Percentiles rank a stretch among this genome's conserved stretches.
These are phyloP conservation scores for Serendipita indica DNA, from an alignment of 768 basidiomycete species.

Conservation along the genomic window DNA sequence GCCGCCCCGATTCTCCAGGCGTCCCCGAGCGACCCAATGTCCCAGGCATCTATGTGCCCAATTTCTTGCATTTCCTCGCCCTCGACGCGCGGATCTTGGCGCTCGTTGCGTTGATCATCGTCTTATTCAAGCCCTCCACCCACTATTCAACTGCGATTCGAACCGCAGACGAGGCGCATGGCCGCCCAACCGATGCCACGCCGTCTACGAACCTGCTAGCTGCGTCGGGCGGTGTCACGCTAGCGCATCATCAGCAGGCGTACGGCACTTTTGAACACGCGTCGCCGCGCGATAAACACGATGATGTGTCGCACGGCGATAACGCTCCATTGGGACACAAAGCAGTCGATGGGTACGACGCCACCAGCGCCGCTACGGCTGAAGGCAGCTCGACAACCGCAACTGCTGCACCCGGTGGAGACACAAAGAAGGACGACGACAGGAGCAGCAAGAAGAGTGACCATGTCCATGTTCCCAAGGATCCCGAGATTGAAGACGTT, in stretches of 20 bases:
- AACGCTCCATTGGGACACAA: background rate
- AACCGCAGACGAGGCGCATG: background rate
- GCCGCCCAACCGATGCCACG: background rate
- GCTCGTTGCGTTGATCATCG: background rate
- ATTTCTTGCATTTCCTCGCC: constrained; percentile 5
- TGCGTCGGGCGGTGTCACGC: background rate
- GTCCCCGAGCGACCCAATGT: background rate
- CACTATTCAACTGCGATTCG: background rate
- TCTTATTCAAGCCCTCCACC: background rate
- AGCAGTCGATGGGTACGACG: background rate
- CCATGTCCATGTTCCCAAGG: background rate
- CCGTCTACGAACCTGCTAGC: background rate
- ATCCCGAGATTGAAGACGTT: constrained; percentile 1
- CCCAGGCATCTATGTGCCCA: background rate
- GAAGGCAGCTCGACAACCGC: background rate
- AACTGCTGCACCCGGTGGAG: background rate
- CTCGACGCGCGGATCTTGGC: background rate
- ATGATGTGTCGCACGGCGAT: background rate
- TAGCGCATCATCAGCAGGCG: background rate
- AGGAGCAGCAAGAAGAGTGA: background rate
- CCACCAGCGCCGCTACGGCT: background rate
- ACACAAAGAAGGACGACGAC: too few species aligned
- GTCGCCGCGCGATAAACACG: background rate
- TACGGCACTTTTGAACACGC: background rate
- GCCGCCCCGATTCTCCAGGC: background rate